These are phyloP conservation scores for Pilatotrama ljubarskyi DNA, from an alignment of 768 basidiomycete species.

Conservation along the genomic window DNA sequence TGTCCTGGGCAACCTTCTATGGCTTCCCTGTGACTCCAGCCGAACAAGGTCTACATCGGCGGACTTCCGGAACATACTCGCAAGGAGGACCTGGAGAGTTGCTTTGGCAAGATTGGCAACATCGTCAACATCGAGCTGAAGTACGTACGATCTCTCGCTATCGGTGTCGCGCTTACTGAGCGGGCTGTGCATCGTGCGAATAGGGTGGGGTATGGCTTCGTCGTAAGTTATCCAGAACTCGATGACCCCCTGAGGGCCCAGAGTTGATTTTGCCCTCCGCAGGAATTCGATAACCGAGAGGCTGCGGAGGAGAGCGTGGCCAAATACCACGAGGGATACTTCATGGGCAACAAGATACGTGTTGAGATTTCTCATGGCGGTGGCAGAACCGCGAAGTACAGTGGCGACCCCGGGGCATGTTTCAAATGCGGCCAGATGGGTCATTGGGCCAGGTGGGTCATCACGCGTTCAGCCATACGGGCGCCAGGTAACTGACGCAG, in stretches of 20 bases:
- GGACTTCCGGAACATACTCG: constrained; percentile 86
- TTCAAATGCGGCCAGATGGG: constrained; percentile 85
- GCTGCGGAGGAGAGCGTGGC: constrained; percentile 86
- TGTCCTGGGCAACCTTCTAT: constrained; percentile 48
- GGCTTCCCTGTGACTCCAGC: constrained; percentile 60
- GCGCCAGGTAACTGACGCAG: neutral
- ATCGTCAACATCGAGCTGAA: constrained; percentile 81
- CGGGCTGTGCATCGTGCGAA: constrained; percentile 21
- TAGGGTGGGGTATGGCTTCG: constrained; percentile 88
- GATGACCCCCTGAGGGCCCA: neutral
- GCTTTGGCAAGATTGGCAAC: constrained; percentile 82
- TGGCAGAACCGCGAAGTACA: constrained; percentile 74
- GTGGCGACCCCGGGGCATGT: constrained; percentile 86
- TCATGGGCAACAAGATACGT: constrained; percentile 91
- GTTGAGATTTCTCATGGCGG: constrained; percentile 87
- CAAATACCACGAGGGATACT: constrained; percentile 86
- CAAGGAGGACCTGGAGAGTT: constrained; percentile 80
- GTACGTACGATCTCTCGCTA: constrained; percentile 45
- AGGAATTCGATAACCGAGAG: constrained; percentile 84
- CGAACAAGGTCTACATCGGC: constrained; percentile 92
- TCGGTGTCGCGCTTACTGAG: constrained; percentile 15
- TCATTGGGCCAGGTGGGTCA: constrained; percentile 79
- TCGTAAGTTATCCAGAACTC: constrained; percentile 53
- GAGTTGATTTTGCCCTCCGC: constrained; percentile 8
- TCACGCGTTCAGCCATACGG: constrained; percentile 25